Base-by-base conservation (phyloP, 2,329 filamentous ascomycete genomes). In the Monosporascus sp. region DNA sequence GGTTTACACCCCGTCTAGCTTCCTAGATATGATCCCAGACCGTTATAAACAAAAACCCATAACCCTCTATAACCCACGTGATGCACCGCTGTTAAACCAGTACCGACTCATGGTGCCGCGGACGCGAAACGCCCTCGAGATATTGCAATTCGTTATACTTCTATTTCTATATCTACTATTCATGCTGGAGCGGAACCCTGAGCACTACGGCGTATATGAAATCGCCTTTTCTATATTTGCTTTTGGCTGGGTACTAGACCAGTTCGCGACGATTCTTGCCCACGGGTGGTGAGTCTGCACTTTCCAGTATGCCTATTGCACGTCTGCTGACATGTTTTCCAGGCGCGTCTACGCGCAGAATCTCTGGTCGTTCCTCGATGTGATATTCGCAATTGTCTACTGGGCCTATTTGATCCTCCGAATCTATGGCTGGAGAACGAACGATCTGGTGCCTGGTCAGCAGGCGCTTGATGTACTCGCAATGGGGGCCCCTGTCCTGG, bases 271-370 rank as follows among this genome's bases (percentile, higher is more conserved):
- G 0, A 85, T 91, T 27, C 68, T 90, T 17, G 89, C 89, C 58
- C 89, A 94, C 65, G 83, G 81, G 47, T 84, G 80, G 81, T 80
- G 64, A 57, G 72, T 65, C 50, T 14, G 17, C 49, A n/a, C 6
- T 17, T 8, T 31, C 9, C 15, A 49, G 27, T 34, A 22, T 18
- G 15, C 17, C 27, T 39, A 20, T 42, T 47, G 27, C 50, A 51
- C 41, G 50, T 14, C 20, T 38, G 37, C 46, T 61, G 31, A 58
- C 24, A 18, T 9, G 5, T 2, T 27, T 49, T 24, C 53, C 47
- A 82, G 88, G 88, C 82, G 83, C 53, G 89, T 94, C 1, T 92
- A 94, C 64, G 91, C 89, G 0, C 89, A 95, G 67, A 93, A 94
- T 61, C 73, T 95, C 3, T 95, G 90, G 90, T 90, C 89, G 0